These are phyloP conservation scores for Schoenoplectus triqueter DNA, from an alignment of 202 grass and related monocot species.

Conservation along the genomic window DNA sequence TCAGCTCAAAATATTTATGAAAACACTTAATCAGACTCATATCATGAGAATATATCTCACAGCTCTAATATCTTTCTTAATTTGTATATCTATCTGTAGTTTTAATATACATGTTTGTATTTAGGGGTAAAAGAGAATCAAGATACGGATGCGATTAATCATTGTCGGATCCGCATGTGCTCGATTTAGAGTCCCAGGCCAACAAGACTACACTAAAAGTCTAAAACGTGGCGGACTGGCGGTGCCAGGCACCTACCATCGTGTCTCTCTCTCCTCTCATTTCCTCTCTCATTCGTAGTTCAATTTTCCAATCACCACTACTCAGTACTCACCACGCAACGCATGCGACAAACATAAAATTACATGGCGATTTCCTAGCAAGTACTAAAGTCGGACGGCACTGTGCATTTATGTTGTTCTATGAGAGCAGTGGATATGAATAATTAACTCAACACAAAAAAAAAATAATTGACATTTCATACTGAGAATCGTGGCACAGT, in stretches of 20 bases:
- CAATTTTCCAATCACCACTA: neutral
- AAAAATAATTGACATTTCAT: neutral
- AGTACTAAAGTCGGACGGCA: neutral
- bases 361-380: slow-evolving; percentile 3
- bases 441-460: neutral
- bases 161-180: neutral
- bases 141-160: neutral
- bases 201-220: slow-evolving; percentile 3
- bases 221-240: neutral
- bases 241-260: neutral
- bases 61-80: neutral
- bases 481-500: neutral
- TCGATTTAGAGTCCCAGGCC: neutral
- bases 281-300: neutral
- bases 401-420: slow-evolving; percentile 23
- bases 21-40: neutral
- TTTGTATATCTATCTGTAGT: neutral
- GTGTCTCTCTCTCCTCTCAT: neutral
- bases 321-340: neutral
- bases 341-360: neutral
- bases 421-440: neutral
- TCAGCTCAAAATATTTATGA: too few species aligned
- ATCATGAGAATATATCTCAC: neutral
- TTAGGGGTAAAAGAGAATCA: neutral
- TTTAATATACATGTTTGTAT: neutral